Conservation (phyloP, 208 protist species). For the Leishmania aethiopica region DNA sequence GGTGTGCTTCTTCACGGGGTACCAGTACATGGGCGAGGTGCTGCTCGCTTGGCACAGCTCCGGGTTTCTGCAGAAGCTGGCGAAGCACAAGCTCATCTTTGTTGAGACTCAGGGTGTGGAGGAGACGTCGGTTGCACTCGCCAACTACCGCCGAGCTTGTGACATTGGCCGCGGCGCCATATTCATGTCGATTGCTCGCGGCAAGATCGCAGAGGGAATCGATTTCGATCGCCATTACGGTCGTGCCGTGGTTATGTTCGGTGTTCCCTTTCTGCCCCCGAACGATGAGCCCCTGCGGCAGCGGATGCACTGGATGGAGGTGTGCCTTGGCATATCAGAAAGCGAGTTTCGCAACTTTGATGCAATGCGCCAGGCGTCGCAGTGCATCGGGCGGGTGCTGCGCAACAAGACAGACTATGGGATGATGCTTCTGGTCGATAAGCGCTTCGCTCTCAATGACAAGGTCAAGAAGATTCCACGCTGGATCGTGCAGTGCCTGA, state of each 20-base stretch:
- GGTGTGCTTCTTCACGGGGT: conserved; percentile 97
- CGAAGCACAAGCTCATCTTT: conserved; percentile 98
- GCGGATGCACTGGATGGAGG: conserved; percentile 97
- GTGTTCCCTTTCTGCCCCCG: conserved; percentile 96
- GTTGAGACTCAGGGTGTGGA: conserved; percentile 97
- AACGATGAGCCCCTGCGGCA: conserved; percentile 92
- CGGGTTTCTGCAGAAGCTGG: conserved; percentile 93
- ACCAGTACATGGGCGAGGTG: conserved; percentile 95
- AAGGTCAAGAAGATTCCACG: conserved; percentile 94
- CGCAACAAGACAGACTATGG: conserved; percentile 99
- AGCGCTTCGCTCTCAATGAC: conserved; percentile 95
- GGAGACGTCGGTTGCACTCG: conserved; percentile 97
- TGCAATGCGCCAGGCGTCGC: conserved; percentile 98
- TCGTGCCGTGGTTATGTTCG: conserved; percentile 97
- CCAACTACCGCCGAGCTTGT: conserved; percentile 97
- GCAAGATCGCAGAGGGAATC: conserved; percentile 98
- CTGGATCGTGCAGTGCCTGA: conserved; percentile 92
- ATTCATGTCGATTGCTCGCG: conserved; percentile 98
- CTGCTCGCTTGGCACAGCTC: conserved; percentile 92
- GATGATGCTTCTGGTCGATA: conserved; percentile 99
- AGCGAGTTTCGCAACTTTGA: conserved; percentile 99
- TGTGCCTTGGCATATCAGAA: conserved; percentile 96
- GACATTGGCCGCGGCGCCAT: conserved; percentile 98
- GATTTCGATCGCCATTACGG: conserved; percentile 99
- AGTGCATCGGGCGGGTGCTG: conserved; percentile 99